These are phyloP conservation scores for Acmispon strigosus DNA, from an alignment of 306 rosid species.

Conservation along the genomic window DNA sequence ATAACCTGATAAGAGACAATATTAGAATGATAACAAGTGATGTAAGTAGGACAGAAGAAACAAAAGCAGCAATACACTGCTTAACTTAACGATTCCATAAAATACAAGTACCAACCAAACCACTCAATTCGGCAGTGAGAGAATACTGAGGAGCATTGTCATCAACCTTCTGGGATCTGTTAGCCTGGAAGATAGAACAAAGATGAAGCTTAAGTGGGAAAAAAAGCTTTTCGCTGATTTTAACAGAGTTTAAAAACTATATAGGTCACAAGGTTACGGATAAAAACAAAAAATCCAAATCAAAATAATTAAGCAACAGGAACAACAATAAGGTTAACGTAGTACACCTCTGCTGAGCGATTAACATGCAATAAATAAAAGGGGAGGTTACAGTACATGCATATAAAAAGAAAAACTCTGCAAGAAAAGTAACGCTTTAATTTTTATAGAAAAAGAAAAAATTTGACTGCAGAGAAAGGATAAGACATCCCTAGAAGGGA, in stretches of 20 bases:
- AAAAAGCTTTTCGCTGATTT: background rate
- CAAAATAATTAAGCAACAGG: background rate
- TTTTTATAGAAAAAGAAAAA: background rate
- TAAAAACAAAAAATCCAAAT: background rate
- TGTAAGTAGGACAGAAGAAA: background rate
- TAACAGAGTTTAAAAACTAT: background rate
- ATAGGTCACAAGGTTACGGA: background rate
- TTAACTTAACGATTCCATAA: slow-evolving; percentile 1
- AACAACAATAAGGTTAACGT: slow-evolving; percentile 5
- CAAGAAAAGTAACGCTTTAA: background rate
- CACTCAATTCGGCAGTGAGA: slow-evolving; percentile 62
- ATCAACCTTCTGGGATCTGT: slow-evolving; percentile 71
- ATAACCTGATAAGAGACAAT: slow-evolving; percentile 40
- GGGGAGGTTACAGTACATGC: background rate
- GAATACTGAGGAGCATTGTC: slow-evolving; percentile 62
- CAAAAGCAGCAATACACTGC: background rate
- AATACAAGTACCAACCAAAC: slow-evolving; percentile 55
- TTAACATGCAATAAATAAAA: slow-evolving; percentile 7
- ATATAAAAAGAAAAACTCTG: background rate
- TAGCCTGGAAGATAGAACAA: slow-evolving; percentile 47
- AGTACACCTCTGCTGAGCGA: background rate
- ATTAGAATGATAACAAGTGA: slow-evolving; percentile 2
- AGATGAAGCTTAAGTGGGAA: background rate
- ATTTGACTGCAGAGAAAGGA: background rate
- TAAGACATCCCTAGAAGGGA: background rate